Conservation (phyloP, 2,329 filamentous ascomycete species). For the Magnaporthiopsis rhizophila region DNA sequence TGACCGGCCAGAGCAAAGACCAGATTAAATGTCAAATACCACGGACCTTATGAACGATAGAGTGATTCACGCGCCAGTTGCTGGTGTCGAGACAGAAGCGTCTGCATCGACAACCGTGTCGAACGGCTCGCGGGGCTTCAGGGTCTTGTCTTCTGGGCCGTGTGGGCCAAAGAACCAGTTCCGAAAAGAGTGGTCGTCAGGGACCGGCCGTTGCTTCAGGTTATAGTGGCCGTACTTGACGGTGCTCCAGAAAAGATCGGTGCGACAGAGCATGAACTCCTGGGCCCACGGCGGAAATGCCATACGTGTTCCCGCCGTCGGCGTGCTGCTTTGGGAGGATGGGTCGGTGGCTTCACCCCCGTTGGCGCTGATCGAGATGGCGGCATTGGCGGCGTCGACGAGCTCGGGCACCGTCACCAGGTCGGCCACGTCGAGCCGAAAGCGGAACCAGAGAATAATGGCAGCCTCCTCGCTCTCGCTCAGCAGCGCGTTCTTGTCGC, state of each 20-base stretch:
- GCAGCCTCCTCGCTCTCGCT: background rate
- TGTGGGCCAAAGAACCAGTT: background rate
- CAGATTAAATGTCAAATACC: no score
- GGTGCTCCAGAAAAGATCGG: slow-evolving; percentile 3
- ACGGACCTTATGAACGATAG: no score
- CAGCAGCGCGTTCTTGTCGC: background rate
- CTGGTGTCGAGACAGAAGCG: background rate
- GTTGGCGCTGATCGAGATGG: background rate
- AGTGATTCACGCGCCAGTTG: no score
- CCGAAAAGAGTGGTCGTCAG: background rate
- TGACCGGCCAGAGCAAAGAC: no score
- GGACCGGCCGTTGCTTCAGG: background rate
- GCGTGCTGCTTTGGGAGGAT: background rate
- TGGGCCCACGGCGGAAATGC: background rate
- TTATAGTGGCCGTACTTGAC: background rate
- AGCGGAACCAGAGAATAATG: slow-evolving; percentile 1
- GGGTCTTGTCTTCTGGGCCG: background rate
- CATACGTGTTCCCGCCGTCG: background rate
- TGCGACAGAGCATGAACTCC: slow-evolving; percentile 1
- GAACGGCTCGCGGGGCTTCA: background rate
- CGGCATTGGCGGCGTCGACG: slow-evolving; percentile 3
- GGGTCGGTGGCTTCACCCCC: background rate
- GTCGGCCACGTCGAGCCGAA: slow-evolving; percentile 4
- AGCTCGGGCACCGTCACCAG: slow-evolving; percentile 1
- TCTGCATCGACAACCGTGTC: background rate